Percentiles rank a stretch among this genome's conserved stretches.
Conservation (phyloP, 805 yeast species). For the Grigorovia humatica region DNA sequence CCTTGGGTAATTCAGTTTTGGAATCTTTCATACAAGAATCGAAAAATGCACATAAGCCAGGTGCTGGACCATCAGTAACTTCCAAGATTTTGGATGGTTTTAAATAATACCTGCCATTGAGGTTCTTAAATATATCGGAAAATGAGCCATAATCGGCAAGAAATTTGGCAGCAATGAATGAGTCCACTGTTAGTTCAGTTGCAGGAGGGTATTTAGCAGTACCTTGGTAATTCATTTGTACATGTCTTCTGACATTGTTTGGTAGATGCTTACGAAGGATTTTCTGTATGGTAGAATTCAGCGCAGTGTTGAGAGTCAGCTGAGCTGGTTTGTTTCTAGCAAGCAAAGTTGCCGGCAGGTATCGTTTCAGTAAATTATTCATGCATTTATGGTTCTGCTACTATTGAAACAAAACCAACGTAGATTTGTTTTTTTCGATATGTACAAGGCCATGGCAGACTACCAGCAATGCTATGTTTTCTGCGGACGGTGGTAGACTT, state of each 20-base stretch:
- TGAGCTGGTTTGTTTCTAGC: constrained; percentile 46
- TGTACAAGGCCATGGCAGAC: too few species aligned
- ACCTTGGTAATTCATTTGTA: constrained; percentile 43
- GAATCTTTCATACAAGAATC: not conserved
- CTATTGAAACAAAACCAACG: not conserved
- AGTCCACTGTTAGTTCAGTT: constrained; percentile 51
- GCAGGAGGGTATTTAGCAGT: constrained; percentile 46
- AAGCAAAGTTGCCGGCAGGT: constrained; percentile 41
- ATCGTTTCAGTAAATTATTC: not conserved
- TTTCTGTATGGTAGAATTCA: constrained; percentile 53
- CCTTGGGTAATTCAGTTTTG: not conserved
- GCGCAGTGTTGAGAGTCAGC: constrained; percentile 42
- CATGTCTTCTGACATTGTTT: constrained; percentile 49
- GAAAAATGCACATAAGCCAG: constrained; percentile 65
- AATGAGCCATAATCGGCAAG: constrained; percentile 70
- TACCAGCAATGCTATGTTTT: too few species aligned
- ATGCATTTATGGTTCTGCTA: not conserved
- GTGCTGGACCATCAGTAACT: constrained; percentile 84
- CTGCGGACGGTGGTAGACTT: too few species aligned
- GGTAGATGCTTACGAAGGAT: constrained; percentile 55
- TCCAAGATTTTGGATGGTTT: constrained; percentile 64
- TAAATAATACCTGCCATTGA: constrained; percentile 19
- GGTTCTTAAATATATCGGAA: constrained; percentile 54
- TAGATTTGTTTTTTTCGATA: not conserved
- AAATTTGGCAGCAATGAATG: constrained; percentile 71